Evolutionary conservation across 2,329 filamentous ascomycete species (phyloP), one percentile per base, ranked within the genome.

Genomic region (Aspergillus latus): DNA sequence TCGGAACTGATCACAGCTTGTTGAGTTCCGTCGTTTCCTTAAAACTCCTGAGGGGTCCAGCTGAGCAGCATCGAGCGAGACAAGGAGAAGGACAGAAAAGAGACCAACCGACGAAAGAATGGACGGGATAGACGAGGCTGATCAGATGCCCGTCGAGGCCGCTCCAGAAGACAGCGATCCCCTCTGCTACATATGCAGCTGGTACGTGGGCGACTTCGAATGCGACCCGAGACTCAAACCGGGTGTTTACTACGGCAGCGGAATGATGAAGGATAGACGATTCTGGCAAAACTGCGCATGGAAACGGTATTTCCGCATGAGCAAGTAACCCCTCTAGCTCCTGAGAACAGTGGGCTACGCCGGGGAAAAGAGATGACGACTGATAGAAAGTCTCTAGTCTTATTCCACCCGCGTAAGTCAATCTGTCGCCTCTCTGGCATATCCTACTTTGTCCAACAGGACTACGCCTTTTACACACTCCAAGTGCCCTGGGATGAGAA

Each of bases 401-500:
- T 53, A 3, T 40, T 47, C 36, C 51, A 53, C 43, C 51, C 42
- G 5, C 5, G n/a, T 7, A 53, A 53, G 7, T 43, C 7, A 3
- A 28, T 46, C 6, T 53, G 30, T 15, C 43, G 15, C 11, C 43
- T 53, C 11, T 53, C 51, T 1, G 51, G 51, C 26, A n/a, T 47
- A n/a, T 37, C 51, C 21, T 47, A 28, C 21, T 53, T 46, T 3
- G 29, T 11, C 42, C 4, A 15, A 3, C 13, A 11, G 3, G 51
- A 47, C 21, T 4, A 28, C 9, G 8, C 4, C 2, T 47, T 39
- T 9, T 13, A 47, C 11, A 53, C 51, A 1, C 51, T 30, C 26
- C 51, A 47, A n/a, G 51, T 28, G 1, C 51, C 51, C 11, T 53
- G 51, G 51, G 32, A 53, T 47, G 11, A 34, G 43, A 16, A 47